These are phyloP conservation scores for Mortierella claussenii DNA, from an alignment of 192 early-diverging fungal genomes.

Conservation along the genomic window DNA sequence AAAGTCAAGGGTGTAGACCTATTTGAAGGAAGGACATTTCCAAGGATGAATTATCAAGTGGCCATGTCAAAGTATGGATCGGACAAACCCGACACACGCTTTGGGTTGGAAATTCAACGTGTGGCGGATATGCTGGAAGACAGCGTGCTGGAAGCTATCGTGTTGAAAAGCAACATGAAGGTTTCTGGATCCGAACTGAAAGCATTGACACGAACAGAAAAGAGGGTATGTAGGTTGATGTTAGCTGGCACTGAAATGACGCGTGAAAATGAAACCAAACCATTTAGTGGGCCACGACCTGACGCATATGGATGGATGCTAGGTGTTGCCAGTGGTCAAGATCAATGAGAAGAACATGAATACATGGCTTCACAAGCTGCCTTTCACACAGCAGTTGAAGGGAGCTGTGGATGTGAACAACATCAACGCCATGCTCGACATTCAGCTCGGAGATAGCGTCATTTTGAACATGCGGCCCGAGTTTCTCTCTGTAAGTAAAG, in stretches of 20 bases:
- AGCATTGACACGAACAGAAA: slow-evolving; percentile 1
- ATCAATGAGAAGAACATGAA: slow-evolving; percentile 58
- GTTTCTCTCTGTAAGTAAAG: slow-evolving; percentile 57
- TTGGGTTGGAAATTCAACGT: slow-evolving; percentile 69
- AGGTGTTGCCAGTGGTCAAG: slow-evolving; percentile 54
- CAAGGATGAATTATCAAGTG: slow-evolving; percentile 81
- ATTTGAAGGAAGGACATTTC: slow-evolving; percentile 61
- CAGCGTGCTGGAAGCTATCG: slow-evolving; percentile 60
- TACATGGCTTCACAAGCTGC: slow-evolving; percentile 53
- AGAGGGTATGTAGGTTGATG: slow-evolving; percentile 16
- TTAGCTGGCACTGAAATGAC: too few relatives aligned
- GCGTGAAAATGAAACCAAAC: too few relatives aligned
- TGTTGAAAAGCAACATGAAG: slow-evolving; percentile 56
- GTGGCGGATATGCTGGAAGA: slow-evolving; percentile 35
- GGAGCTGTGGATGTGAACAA: slow-evolving; percentile 8
- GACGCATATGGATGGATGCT: neutral
- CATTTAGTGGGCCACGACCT: too few relatives aligned
- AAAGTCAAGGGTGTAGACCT: slow-evolving; percentile 64
- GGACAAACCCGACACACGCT: slow-evolving; percentile 91
- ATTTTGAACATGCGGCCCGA: slow-evolving; percentile 62
- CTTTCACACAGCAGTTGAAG: slow-evolving; percentile 23
- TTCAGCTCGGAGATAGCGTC: slow-evolving; percentile 67
- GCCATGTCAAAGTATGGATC: slow-evolving; percentile 89
- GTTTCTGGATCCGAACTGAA: slow-evolving; percentile 53
- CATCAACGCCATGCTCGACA: slow-evolving; percentile 33